Base-by-base conservation (phyloP, 2,329 filamentous ascomycete species). In the Plenodomus tracheiphilus region DNA sequence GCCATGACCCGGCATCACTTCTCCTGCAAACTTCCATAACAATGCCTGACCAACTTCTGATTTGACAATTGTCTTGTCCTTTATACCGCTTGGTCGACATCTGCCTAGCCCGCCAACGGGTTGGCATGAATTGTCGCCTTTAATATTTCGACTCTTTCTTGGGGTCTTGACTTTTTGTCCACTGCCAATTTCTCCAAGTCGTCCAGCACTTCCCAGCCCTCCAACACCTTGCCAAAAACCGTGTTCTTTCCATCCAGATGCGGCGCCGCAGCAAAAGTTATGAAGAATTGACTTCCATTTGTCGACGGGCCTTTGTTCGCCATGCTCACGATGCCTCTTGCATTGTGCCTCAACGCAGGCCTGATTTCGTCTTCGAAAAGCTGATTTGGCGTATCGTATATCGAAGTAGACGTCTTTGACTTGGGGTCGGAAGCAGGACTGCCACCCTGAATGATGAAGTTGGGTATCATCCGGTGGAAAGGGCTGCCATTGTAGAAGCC, bases 171-270 rank as follows among this genome's bases (percentile, higher is more conserved):
- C 79, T 93, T 94, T 76, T 85, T 88, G 72, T 94, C 90, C 40
- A 92, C 83, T 54, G 85, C 82, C 17, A 89, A 72, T 18, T 75
- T 80, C 76, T 94, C 89, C 64, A 94, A 80, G 69, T 83, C 85
- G 46, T 85, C 83, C 60, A 94, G 73, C 4, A 87, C 88, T 30
- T 78, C 82, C 66, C 79, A 78, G 34, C 77, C 77, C 51, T 78
- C 76, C 35, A 87, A 68, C 28, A 93, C 78, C 69, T 86, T 85
- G 10, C 89, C 89, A 73, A 95, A 93, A 2, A 93, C 86, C 0
- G 89, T 92, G 68, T 94, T 94, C 68, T 90, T 82, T 4, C 89
- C 89, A 69, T 94, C 90, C 36, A 95, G 77, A 74, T 94, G 90
- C 32, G 88, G 83, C 20, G 89, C 88, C 58, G 88, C 85, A 51